Conservation (phyloP, 1,284 basidiomycete species). For the Earliella scabrosa region DNA sequence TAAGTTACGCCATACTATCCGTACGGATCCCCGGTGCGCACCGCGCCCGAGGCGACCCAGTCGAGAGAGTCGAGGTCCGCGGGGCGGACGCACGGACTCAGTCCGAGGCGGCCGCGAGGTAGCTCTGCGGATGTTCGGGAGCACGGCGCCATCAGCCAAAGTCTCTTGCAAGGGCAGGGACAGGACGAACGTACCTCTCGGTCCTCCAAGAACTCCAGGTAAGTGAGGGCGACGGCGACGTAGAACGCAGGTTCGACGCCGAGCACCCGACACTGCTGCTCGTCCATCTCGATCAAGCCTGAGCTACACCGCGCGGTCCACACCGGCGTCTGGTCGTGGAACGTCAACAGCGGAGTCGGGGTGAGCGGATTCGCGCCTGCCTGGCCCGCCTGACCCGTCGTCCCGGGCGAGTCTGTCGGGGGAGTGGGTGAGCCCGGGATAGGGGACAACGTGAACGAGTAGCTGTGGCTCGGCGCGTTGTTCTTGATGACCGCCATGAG, state of each 20-base stretch:
- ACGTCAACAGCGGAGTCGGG: conserved; percentile 57
- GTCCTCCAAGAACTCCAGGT: conserved; percentile 75
- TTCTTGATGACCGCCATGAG: conserved; percentile 60
- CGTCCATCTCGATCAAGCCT: conserved; percentile 67
- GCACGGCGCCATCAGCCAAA: background rate
- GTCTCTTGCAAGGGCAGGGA: background rate
- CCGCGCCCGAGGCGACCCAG: background rate
- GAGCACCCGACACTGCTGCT: conserved; percentile 54
- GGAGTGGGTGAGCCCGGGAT: conserved; percentile 31
- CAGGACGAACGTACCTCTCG: conserved; percentile 61
- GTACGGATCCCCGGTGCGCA: background rate
- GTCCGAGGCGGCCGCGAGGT: conserved; percentile 34
- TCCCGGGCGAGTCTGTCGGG: conserved; percentile 21
- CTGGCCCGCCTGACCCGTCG: conserved; percentile 21
- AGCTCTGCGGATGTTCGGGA: conserved; percentile 27
- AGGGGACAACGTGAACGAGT: conserved; percentile 65
- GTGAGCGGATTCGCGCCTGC: conserved; percentile 22
- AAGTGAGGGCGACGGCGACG: conserved; percentile 72
- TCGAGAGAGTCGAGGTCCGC: too few relatives aligned
- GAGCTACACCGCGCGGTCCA: conserved; percentile 59
- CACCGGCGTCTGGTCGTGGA: conserved; percentile 72
- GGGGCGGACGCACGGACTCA: conserved; percentile 16
- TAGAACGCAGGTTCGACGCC: conserved; percentile 80
- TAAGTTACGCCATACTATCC: conserved; percentile 17
- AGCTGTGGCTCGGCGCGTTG: conserved; percentile 60